These are phyloP conservation scores for Jackrogersella minutella DNA, from an alignment of 495 filamentous ascomycete genomes.

Conservation along the genomic window DNA sequence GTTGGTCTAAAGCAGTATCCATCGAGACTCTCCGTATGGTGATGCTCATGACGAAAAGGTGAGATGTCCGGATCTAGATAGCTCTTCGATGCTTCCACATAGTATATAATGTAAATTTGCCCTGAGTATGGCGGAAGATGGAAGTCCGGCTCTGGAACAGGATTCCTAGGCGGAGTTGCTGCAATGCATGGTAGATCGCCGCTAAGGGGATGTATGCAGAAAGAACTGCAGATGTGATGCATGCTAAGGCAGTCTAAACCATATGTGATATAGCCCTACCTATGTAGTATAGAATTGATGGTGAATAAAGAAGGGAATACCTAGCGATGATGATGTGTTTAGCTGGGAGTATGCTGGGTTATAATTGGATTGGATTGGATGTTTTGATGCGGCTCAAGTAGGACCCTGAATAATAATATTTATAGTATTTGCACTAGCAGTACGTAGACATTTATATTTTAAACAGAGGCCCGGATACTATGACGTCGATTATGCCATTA, in stretches of 20 bases:
- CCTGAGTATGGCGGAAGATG: constrained; percentile 22
- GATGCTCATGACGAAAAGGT: neutral
- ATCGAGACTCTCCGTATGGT: neutral
- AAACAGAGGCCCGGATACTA: too few relatives aligned
- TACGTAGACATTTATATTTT: too few relatives aligned
- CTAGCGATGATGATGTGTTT: neutral
- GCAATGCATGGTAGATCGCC: constrained; percentile 40
- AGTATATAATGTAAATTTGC: too few relatives aligned
- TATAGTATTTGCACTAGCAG: too few relatives aligned
- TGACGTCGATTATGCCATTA: neutral
- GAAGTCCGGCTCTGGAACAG: constrained; percentile 27
- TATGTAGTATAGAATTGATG: neutral
- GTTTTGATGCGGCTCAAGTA: constrained; percentile 2
- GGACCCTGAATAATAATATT: neutral
- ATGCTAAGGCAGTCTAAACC: constrained; percentile 9
- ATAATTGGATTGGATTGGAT: neutral
- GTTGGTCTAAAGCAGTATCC: too few relatives aligned
- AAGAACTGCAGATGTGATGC: constrained; percentile 27
- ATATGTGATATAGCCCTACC: constrained; percentile 5
- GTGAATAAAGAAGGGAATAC: neutral
- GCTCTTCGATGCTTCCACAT: neutral
- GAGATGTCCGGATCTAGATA: constrained; percentile 19
- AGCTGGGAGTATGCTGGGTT: neutral
- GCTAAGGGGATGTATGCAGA: constrained; percentile 11
- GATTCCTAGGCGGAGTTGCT: constrained; percentile 18